phyloP scores from a whole-genome alignment of 495 filamentous ascomycete genomes.

The Chaetomidium leptoderma region DNA sequence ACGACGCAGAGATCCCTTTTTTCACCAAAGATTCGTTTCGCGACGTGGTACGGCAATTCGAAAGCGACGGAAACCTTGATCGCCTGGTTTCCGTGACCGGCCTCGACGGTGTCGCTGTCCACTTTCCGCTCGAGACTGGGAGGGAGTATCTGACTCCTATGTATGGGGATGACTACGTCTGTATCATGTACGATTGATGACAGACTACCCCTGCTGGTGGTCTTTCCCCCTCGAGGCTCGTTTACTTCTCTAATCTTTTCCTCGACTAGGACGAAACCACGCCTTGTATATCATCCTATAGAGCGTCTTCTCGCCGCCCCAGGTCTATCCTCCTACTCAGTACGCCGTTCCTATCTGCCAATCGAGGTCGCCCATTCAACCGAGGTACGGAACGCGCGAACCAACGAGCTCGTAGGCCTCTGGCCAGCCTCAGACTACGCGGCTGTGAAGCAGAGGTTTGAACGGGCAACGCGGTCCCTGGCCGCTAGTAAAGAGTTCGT shows the following conservation, averaged over 20 bases:
- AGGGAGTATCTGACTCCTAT: not conserved
- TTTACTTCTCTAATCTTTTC: not conserved
- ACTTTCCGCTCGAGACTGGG: not conserved
- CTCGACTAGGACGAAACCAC: not conserved
- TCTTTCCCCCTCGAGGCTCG: too few relatives aligned
- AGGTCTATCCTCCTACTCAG: not conserved
- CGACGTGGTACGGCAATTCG: slow-evolving; percentile 1
- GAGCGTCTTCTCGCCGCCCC: not conserved
- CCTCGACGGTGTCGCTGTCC: not conserved
- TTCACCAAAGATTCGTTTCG: not conserved
- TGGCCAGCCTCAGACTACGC: not conserved
- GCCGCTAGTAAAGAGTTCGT: not conserved
- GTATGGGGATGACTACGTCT: not conserved
- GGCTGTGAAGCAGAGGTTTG: not conserved
- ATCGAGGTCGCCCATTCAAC: not conserved
- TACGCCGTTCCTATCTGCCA: not conserved
- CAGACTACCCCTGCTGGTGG: too few relatives aligned
- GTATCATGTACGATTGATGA: not conserved
- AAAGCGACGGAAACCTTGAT: not conserved
- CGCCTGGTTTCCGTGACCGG: not conserved
- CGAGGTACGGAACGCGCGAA: not conserved
- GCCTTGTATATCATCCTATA: not conserved
- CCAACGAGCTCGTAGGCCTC: not conserved
- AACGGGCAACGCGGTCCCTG: not conserved
- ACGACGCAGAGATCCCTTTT: not conserved